Evolutionary conservation across 768 basidiomycete species (phyloP).

Genomic region (Leucocoprinus leucothites): DNA sequence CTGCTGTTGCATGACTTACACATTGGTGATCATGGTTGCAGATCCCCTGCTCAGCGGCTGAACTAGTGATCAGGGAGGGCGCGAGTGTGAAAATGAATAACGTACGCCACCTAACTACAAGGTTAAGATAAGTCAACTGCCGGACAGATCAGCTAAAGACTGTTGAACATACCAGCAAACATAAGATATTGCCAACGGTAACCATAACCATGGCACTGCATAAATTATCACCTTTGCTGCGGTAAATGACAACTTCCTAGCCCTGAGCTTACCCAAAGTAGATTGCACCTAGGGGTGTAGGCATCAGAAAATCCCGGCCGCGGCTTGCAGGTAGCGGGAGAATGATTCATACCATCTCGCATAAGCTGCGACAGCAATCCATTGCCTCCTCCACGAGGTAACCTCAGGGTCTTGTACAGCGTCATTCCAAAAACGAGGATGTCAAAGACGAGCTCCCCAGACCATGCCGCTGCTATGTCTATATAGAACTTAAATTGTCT

Average conservation of each 20-base stretch:
- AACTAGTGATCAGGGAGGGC: neutral
- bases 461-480: slow-evolving; percentile 37
- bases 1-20: slow-evolving; percentile 15
- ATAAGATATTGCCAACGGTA: slow-evolving; percentile 13
- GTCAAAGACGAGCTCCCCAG: slow-evolving; percentile 33
- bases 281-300: slow-evolving; percentile 28
- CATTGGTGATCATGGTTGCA: slow-evolving; percentile 24
- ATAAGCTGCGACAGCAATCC: slow-evolving; percentile 27
- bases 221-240: slow-evolving; percentile 11
- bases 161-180: slow-evolving; percentile 13
- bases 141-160: neutral
- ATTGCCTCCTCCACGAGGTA: slow-evolving; percentile 16
- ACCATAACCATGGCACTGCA: neutral
- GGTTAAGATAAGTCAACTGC: neutral
- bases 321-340: neutral
- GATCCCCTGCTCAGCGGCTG: slow-evolving; percentile 21
- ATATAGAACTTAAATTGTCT: neutral
- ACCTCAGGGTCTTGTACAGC: slow-evolving; percentile 29
- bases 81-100: neutral
- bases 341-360: slow-evolving; percentile 33
- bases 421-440: slow-evolving; percentile 42
- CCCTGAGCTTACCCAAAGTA: slow-evolving; percentile 34
- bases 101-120: slow-evolving; percentile 1
- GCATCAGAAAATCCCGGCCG: neutral
- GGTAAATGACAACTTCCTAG: neutral